Conservation (phyloP, 2,329 filamentous ascomycete genomes). For the Neopestalotiopsis rosae region DNA sequence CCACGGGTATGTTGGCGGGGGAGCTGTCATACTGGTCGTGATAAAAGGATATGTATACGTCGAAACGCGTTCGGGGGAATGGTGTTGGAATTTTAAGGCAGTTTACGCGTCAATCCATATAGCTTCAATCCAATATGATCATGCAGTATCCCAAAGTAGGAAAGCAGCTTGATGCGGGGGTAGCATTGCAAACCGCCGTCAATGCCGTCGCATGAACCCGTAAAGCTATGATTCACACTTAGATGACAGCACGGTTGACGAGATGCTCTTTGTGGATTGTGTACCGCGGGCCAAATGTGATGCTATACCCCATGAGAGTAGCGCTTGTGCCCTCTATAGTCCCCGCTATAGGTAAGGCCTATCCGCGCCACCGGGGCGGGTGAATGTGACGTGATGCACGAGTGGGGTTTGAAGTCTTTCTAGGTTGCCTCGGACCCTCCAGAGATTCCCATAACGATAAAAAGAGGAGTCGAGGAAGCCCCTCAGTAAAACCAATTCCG, state of each 20-base stretch:
- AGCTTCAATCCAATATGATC: neutral
- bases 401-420: neutral
- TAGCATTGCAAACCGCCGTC: neutral
- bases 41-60: neutral
- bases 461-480: neutral
- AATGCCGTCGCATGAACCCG: neutral
- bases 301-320: too few relatives aligned
- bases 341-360: neutral
- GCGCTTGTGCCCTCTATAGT: neutral
- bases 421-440: neutral
- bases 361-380: neutral
- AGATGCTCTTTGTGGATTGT: neutral
- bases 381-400: neutral
- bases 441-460: neutral
- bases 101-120: neutral
- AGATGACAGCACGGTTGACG: neutral
- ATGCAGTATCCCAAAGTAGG: neutral
- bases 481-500: neutral
- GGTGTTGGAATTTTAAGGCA: neutral
- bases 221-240: neutral
- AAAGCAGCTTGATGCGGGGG: neutral
- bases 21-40: constrained; percentile 16
- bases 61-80: neutral
- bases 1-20: constrained; percentile 13
- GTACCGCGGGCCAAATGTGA: neutral